These are phyloP conservation scores for Fomes fomentarius DNA, from an alignment of 1,284 basidiomycete genomes.

Conservation along the genomic window DNA sequence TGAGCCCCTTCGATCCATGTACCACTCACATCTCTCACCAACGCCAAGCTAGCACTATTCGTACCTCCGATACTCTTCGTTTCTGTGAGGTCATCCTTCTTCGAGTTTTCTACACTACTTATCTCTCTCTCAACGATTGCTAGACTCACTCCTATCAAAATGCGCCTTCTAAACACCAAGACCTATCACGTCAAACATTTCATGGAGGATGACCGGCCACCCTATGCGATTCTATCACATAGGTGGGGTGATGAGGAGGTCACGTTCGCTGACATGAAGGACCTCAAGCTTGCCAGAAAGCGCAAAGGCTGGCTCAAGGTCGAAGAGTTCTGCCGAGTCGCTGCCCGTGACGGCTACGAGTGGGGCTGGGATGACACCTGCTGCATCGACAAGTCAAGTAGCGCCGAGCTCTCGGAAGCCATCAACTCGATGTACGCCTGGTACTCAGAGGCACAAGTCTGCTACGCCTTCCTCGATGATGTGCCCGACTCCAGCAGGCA, in stretches of 20 bases:
- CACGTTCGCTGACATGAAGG: conserved; percentile 1
- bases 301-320: conserved; percentile 2
- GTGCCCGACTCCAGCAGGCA: neutral
- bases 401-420: conserved; percentile 6
- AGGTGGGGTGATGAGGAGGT: conserved; percentile 11
- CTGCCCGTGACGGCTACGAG: neutral
- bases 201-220: neutral
- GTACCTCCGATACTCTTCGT: too few species aligned
- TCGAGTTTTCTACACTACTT: too few species aligned
- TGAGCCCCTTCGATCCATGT: too few species aligned
- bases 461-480: conserved; percentile 13
- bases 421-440: conserved; percentile 16
- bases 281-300: neutral
- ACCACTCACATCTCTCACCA: too few species aligned
- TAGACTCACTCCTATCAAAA: neutral
- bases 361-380: conserved; percentile 15
- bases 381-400: conserved; percentile 9
- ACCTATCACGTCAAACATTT: neutral
- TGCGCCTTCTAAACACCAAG: conserved; percentile 1
- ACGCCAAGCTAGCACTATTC: too few species aligned
- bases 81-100: too few species aligned
- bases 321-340: neutral
- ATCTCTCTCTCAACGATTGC: too few species aligned
- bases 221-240: conserved; percentile 18
- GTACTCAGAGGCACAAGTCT: conserved; percentile 10